Conservation (phyloP, 257 asterid species). For the Solanum bulbocastanum region DNA sequence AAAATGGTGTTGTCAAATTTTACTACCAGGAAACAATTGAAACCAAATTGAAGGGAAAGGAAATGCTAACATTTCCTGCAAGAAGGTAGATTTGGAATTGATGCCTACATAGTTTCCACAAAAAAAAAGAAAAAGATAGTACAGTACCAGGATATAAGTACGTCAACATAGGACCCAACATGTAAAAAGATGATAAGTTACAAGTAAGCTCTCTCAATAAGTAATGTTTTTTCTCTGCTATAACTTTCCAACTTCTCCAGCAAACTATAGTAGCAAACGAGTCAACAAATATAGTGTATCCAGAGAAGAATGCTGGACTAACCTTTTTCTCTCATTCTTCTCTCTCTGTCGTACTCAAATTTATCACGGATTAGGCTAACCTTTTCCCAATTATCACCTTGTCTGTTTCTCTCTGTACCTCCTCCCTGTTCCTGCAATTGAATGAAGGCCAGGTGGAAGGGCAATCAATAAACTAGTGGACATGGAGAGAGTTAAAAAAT, state of each 20-base stretch:
- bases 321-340: slow-evolving; percentile 90
- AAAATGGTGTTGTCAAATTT: not conserved
- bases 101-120: not conserved
- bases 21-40: not conserved
- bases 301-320: slow-evolving; percentile 5
- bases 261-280: not conserved
- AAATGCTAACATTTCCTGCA: not conserved
- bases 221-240: not conserved
- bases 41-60: not conserved
- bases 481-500: not conserved
- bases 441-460: not conserved
- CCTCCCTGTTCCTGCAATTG: slow-evolving; percentile 43
- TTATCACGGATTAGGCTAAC: slow-evolving; percentile 77
- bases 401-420: slow-evolving; percentile 28
- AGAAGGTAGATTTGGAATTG: not conserved
- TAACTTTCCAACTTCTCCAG: not conserved
- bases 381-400: slow-evolving; percentile 48
- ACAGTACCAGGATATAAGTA: not conserved
- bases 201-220: not conserved
- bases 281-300: not conserved
- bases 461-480: not conserved
- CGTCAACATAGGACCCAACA: not conserved
- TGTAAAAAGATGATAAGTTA: not conserved
- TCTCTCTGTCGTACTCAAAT: slow-evolving; percentile 84
- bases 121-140: not conserved